Conservation (phyloP, 495 filamentous ascomycete species). For the Talaromyces trachyspermus region DNA sequence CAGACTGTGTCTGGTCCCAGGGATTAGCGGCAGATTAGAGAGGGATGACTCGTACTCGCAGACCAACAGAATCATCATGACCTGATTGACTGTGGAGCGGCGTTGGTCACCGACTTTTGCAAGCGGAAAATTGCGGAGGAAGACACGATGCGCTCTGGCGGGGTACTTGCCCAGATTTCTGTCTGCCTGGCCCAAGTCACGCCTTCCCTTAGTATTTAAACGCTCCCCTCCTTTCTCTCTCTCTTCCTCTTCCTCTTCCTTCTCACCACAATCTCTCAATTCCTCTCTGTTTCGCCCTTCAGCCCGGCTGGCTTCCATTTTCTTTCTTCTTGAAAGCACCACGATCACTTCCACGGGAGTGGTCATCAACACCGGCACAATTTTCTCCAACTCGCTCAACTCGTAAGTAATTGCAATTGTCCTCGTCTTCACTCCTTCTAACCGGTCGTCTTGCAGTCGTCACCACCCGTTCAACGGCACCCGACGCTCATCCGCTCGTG, state of each 20-base stretch:
- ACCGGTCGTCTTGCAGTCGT: constrained; percentile 45
- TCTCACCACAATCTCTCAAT: constrained; percentile 7
- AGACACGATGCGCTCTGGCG: not conserved
- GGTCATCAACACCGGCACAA: constrained; percentile 41
- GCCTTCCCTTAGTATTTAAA: constrained; percentile 7
- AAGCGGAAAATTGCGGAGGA: too few species aligned
- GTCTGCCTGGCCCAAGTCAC: not conserved
- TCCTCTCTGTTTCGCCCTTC: not conserved
- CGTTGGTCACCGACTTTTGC: too few species aligned
- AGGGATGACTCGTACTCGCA: too few species aligned
- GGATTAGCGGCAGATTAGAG: too few species aligned
- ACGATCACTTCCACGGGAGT: constrained; percentile 38
- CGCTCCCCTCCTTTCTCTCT: constrained; percentile 9
- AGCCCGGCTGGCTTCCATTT: not conserved
- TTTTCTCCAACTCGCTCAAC: constrained; percentile 45
- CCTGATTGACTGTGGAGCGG: too few species aligned
- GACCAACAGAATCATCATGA: too few species aligned
- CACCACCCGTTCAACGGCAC: constrained; percentile 94
- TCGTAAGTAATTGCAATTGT: constrained; percentile 27
- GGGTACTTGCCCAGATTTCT: not conserved
- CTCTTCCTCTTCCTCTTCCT: constrained; percentile 10
- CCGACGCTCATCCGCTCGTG: constrained; percentile 83
- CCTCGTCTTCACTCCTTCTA: constrained; percentile 7
- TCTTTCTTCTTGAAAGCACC: constrained; percentile 10
- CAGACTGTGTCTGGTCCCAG: too few species aligned